A percentile compares a stretch with the other conserved stretches of the same genome.
These are phyloP conservation scores for Penstemon newberryi DNA, from an alignment of 257 asterid genomes.

Conservation along the genomic window DNA sequence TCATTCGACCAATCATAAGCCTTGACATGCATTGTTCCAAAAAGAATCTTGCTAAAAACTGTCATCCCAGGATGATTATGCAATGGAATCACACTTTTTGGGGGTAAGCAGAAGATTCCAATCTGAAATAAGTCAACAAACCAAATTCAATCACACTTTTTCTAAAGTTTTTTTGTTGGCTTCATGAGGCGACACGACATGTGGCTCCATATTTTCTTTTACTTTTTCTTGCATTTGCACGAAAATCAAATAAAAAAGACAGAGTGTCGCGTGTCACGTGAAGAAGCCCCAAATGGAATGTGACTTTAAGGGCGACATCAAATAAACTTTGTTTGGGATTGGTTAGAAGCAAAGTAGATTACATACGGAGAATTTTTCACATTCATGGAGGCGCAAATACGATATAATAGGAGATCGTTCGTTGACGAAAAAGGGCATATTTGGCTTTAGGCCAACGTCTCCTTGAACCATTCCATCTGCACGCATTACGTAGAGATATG, in stretches of 20 bases:
- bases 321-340: neutral
- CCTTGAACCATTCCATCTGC: constrained; percentile 67
- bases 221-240: too few species aligned
- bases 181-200: too few species aligned
- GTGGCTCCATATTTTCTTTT: too few species aligned
- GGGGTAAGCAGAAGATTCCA: constrained; percentile 93
- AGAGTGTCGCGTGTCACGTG: neutral
- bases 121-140: constrained; percentile 42
- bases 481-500: neutral
- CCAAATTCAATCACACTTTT: neutral
- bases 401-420: constrained; percentile 57
- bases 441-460: constrained; percentile 59
- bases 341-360: constrained; percentile 9
- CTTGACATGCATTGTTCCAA: constrained; percentile 83
- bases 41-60: constrained; percentile 86
- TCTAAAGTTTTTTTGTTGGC: too few species aligned
- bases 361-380: constrained; percentile 78
- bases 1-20: constrained; percentile 62
- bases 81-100: constrained; percentile 79
- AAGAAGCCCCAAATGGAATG: neutral
- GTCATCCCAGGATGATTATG: constrained; percentile 98
- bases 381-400: constrained; percentile 62
- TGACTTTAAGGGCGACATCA: neutral
- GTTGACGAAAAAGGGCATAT: constrained; percentile 55
- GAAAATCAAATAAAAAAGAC: too few species aligned